Evolutionary conservation across 257 asterid genomes (phyloP).

Genomic region (Hygrophila difformis): DNA sequence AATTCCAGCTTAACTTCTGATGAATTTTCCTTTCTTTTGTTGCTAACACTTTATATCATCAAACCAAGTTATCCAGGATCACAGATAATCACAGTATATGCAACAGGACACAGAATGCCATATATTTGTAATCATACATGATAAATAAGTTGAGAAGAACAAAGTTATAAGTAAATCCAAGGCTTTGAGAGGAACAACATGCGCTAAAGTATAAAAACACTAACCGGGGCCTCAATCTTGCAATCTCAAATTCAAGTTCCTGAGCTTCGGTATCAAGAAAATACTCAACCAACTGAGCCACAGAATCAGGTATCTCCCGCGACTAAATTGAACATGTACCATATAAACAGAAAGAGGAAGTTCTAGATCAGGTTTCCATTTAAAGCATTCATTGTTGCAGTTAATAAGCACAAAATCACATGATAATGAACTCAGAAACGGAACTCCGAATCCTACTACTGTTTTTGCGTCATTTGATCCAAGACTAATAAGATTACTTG

Average conservation of each 20-base stretch:
- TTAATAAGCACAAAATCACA: neutral
- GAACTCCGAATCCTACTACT: no score
- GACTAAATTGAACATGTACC: slow-evolving; percentile 31
- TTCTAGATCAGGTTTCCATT: neutral
- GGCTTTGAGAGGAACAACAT: neutral
- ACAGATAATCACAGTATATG: neutral
- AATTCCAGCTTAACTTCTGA: no score
- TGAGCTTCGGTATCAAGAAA: slow-evolving; percentile 92
- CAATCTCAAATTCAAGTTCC: slow-evolving; percentile 83
- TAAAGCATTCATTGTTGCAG: neutral
- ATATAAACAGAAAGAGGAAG: neutral
- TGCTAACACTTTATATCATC: no score
- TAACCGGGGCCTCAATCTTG: slow-evolving; percentile 77
- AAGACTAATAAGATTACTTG: no score
- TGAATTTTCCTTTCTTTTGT: no score
- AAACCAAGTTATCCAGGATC: neutral
- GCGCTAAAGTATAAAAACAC: slow-evolving; percentile 10
- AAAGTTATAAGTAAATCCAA: neutral
- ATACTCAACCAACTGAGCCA: slow-evolving; percentile 62
- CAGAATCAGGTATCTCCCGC: slow-evolving; percentile 58
- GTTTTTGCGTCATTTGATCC: no score
- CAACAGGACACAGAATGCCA: neutral
- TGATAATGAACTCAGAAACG: neutral
- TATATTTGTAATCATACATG: no score
- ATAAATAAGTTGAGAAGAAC: no score